A percentile compares a stretch with the other conserved stretches of the same genome.
phyloP scores from a whole-genome alignment of 192 early-diverging fungal species.

The Coemansia sp. region DNA sequence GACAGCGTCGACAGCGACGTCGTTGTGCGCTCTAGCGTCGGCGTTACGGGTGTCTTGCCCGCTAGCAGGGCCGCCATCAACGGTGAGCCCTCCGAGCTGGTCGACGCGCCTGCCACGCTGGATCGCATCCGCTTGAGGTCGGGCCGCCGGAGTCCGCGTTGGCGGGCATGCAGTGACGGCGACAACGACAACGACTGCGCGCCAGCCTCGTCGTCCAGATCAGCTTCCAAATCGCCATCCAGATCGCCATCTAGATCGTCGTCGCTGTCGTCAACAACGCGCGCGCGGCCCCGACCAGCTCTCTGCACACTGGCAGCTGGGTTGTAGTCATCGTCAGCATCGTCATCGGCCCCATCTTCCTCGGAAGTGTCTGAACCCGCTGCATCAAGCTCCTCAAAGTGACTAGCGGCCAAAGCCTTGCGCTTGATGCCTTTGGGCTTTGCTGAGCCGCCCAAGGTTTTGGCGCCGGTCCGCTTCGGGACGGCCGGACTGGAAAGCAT shows the following conservation, averaged over 20 bases:
- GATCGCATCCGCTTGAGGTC: constrained; percentile 10
- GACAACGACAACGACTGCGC: not conserved
- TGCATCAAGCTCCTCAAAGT: not conserved
- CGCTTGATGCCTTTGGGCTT: constrained; percentile 15
- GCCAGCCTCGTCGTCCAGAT: constrained; percentile 1
- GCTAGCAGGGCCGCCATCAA: constrained; percentile 6
- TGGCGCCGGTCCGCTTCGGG: not conserved
- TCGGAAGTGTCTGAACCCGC: not conserved
- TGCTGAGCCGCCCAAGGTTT: not conserved
- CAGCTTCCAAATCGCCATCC: not conserved
- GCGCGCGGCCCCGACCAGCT: constrained; percentile 4
- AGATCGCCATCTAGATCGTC: constrained; percentile 12
- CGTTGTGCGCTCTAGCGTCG: constrained; percentile 5
- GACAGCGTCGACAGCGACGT: constrained; percentile 20
- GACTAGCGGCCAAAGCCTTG: not conserved
- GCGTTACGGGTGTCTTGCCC: not conserved
- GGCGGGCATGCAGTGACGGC: not conserved
- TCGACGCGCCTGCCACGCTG: constrained; percentile 4
- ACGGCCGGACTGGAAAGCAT: not conserved
- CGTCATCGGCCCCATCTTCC: constrained; percentile 13
- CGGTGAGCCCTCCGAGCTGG: constrained; percentile 20
- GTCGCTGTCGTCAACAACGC: constrained; percentile 34
- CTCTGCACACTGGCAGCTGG: not conserved
- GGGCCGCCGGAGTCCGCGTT: not conserved
- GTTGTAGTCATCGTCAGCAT: constrained; percentile 20